Conservation (phyloP, 129 eudicot species). For the Pulicaria dysenterica region DNA sequence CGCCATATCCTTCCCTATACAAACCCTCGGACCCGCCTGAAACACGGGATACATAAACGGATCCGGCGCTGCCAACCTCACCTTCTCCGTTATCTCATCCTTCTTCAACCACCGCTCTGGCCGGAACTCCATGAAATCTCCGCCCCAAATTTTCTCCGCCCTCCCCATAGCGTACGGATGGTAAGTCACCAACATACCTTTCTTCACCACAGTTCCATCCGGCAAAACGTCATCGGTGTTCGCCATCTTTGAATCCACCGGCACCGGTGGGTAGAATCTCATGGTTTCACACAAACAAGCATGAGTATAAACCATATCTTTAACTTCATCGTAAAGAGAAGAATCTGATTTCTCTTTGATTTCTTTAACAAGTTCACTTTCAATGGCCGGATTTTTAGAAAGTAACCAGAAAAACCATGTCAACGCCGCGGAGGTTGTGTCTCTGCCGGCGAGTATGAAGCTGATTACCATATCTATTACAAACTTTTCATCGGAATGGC, state of each 20-base stretch:
- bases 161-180: constrained; percentile 76
- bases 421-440: constrained; percentile 36
- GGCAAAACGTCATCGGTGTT: constrained; percentile 48
- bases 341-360: constrained; percentile 25
- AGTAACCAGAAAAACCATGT: constrained; percentile 39
- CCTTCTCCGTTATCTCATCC: constrained; percentile 32
- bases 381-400: constrained; percentile 25
- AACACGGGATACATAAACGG: constrained; percentile 59
- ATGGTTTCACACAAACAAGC: constrained; percentile 36
- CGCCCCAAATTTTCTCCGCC: constrained; percentile 52
- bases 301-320: constrained; percentile 41
- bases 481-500: constrained; percentile 51
- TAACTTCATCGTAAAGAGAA: constrained; percentile 34
- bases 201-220: constrained; percentile 53
- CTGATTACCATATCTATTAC: constrained; percentile 55
- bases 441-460: constrained; percentile 56
- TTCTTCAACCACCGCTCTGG: constrained; percentile 69
- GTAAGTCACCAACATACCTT: constrained; percentile 49
- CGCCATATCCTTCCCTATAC: constrained; percentile 78
- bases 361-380: constrained; percentile 24
- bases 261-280: constrained; percentile 39
- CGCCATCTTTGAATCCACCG: constrained; percentile 24
- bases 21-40: constrained; percentile 76
- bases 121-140: constrained; percentile 51
- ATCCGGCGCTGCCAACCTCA: constrained; percentile 37